These are phyloP conservation scores for Acanthamoeba culbertsoni DNA, from an alignment of 208 protist genomes.

Conservation along the genomic window DNA sequence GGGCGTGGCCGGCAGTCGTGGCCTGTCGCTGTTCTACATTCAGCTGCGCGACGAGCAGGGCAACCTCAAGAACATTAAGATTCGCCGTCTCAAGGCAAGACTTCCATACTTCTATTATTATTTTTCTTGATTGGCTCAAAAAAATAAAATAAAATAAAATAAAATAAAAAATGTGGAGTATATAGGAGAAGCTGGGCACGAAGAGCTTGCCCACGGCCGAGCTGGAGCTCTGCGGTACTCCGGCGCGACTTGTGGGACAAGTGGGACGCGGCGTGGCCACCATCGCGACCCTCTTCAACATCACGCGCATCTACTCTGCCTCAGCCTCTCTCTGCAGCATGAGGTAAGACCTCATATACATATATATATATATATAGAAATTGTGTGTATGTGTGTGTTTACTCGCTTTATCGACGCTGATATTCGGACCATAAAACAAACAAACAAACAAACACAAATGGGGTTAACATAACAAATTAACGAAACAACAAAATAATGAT, in stretches of 20 bases:
- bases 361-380: not conserved
- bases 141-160: not conserved
- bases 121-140: not conserved
- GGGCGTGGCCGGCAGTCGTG: conserved; percentile 9
- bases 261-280: conserved; percentile 52
- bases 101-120: not conserved
- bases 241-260: conserved; percentile 48
- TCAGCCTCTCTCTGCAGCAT: not conserved
- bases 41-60: conserved; percentile 16
- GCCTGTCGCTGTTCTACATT: conserved; percentile 60
- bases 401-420: not conserved
- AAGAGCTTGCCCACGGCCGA: conserved; percentile 75
- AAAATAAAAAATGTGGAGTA: not conserved
- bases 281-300: conserved; percentile 60
- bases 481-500: no score
- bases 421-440: no score
- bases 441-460: no score
- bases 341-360: not conserved
- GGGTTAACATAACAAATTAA: no score
- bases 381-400: not conserved
- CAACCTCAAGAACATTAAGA: conserved; percentile 53
- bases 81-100: conserved; percentile 61
- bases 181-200: conserved; percentile 73
- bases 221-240: conserved; percentile 51
- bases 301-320: conserved; percentile 59